phyloP scores from a whole-genome alignment of 371 early-diverging fungal genomes.

The Mucor piriformis region DNA sequence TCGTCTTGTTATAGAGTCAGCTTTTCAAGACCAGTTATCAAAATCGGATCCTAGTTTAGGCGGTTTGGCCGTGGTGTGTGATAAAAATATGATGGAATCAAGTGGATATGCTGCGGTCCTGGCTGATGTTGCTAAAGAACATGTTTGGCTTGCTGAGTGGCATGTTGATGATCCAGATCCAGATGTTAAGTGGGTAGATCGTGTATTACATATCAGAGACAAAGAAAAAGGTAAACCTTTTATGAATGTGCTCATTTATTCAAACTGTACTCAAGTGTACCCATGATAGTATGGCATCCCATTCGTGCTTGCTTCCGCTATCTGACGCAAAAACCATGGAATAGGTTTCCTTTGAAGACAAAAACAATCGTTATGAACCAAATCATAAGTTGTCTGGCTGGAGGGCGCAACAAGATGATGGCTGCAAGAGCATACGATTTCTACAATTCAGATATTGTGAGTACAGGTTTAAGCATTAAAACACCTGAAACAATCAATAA shows the following conservation, averaged over 20 bases:
- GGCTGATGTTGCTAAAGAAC: conserved; percentile 83
- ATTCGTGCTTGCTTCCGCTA: conserved; percentile 93
- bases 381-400: conserved; percentile 89
- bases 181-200: conserved; percentile 82
- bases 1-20: conserved; percentile 75
- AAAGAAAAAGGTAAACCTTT: conserved; percentile 45
- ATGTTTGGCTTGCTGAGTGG: conserved; percentile 87
- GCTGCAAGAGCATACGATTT: conserved; percentile 94
- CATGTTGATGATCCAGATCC: conserved; percentile 78
- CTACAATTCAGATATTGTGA: conserved; percentile 79
- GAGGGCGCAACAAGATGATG: conserved; percentile 96
- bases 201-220: conserved; percentile 79
- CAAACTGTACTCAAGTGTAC: no score
- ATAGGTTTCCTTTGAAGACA: conserved; percentile 82
- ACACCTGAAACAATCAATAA: conserved; percentile 91
- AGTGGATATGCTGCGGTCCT: conserved; percentile 89
- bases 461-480: conserved; percentile 76
- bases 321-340: conserved; percentile 94
- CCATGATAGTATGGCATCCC: conserved; percentile 71
- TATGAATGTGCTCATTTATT: no score
- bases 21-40: conserved; percentile 76
- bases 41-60: conserved; percentile 73
- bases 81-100: conserved; percentile 93
- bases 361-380: conserved; percentile 89
- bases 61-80: conserved; percentile 87